Evolutionary conservation across 208 protist species (phyloP).

Genomic region (Phytomonas sp.): DNA sequence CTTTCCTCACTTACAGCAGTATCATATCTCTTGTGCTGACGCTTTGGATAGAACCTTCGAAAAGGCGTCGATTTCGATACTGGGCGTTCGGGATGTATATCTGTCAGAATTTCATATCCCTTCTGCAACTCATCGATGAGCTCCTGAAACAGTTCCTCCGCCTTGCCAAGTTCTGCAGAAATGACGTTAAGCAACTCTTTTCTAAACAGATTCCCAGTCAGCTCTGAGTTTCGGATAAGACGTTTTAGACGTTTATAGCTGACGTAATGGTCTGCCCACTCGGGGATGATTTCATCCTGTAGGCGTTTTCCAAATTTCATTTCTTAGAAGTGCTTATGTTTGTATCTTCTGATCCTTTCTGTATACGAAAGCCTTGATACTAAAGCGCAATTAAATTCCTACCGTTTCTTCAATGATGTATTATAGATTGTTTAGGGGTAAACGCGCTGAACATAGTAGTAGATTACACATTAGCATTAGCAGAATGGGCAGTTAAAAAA

Average conservation of each 20-base stretch:
- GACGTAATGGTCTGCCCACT: constrained; percentile 84
- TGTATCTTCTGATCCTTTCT: not conserved
- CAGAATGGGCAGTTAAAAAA: not conserved
- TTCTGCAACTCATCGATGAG: constrained; percentile 71
- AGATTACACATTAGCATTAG: not conserved
- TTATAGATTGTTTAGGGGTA: not conserved
- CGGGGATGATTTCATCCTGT: constrained; percentile 68
- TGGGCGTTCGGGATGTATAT: constrained; percentile 43
- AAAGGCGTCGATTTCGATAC: constrained; percentile 19
- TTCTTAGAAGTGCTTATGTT: not conserved
- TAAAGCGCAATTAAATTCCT: constrained; percentile 6
- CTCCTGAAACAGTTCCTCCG: constrained; percentile 62
- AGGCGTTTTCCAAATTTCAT: constrained; percentile 91
- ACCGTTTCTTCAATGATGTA: constrained; percentile 1
- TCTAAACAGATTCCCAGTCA: constrained; percentile 67
- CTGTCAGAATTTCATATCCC: constrained; percentile 55
- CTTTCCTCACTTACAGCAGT: constrained; percentile 28
- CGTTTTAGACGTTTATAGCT: constrained; percentile 85
- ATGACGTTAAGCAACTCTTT: constrained; percentile 70
- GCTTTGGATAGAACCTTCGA: constrained; percentile 49
- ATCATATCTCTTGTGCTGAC: constrained; percentile 18
- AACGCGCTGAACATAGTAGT: not conserved
- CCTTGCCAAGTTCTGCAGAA: constrained; percentile 57
- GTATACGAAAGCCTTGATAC: not conserved
- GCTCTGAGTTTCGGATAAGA: constrained; percentile 61